Evolutionary conservation across 257 asterid genomes (phyloP).

Genomic region (Henckelia pumila): DNA sequence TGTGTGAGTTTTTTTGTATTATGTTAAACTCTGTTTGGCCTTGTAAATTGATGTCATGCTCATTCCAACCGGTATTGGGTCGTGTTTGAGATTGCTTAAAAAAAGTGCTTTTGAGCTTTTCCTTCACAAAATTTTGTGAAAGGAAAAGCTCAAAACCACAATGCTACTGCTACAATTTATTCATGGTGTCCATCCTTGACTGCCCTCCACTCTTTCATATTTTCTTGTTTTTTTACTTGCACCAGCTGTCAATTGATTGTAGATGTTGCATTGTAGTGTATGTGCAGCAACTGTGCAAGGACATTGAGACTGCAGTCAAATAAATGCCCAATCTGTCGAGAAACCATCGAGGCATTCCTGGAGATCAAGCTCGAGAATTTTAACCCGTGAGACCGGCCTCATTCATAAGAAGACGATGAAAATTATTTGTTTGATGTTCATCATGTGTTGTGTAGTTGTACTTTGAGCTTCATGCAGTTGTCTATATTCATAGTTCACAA

Average conservation of each 20-base stretch:
- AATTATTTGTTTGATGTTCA: constrained; percentile 1
- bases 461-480: constrained; percentile 33
- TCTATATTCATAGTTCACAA: constrained; percentile 27
- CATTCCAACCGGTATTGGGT: not conserved
- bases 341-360: constrained; percentile 51
- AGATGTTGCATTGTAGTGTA: constrained; percentile 44
- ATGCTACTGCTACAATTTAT: too few relatives aligned
- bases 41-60: not conserved
- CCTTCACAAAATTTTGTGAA: too few relatives aligned
- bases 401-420: constrained; percentile 20
- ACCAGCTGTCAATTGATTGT: constrained; percentile 11
- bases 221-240: not conserved
- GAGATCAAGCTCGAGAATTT: constrained; percentile 48
- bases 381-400: constrained; percentile 27
- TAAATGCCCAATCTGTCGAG: constrained; percentile 70
- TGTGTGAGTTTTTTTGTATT: not conserved
- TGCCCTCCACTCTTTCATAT: too few relatives aligned
- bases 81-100: too few relatives aligned
- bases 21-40: not conserved
- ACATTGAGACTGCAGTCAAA: constrained; percentile 65
- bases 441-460: constrained; percentile 25
- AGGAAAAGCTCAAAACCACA: too few relatives aligned
- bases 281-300: constrained; percentile 68
- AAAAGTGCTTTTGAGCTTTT: too few relatives aligned
- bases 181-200: too few relatives aligned